Conservation (phyloP, 2,329 filamentous ascomycete species). For the Aspergillus transmontanensis region DNA sequence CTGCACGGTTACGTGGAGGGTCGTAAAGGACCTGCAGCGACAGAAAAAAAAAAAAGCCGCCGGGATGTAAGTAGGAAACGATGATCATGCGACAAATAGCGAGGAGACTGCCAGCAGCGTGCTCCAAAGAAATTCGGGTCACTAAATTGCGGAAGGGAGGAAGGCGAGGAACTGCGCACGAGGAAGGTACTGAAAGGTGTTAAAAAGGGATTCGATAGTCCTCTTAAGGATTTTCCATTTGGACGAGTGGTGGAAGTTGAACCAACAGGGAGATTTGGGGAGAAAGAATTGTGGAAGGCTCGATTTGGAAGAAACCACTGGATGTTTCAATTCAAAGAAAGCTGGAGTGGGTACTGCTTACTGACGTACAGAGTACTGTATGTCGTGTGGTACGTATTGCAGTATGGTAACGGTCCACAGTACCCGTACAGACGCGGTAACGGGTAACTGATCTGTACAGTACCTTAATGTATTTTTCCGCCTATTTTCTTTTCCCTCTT, state of each 20-base stretch:
- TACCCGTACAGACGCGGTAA: slow-evolving; percentile 12
- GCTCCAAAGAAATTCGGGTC: slow-evolving; percentile 8
- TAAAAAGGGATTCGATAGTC: slow-evolving; percentile 1
- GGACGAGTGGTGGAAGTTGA: slow-evolving; percentile 1
- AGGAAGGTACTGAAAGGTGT: background rate
- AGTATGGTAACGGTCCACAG: slow-evolving; percentile 12
- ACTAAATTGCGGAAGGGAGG: slow-evolving; percentile 15
- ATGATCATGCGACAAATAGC: slow-evolving; percentile 29
- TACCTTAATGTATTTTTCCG: background rate
- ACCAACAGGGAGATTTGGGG: slow-evolving; percentile 13
- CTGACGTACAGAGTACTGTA: slow-evolving; percentile 17
- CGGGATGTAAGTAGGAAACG: slow-evolving; percentile 27
- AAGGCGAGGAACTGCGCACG: background rate
- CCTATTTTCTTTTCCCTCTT: background rate
- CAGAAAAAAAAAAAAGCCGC: slow-evolving; percentile 18
- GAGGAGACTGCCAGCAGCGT: slow-evolving; percentile 18
- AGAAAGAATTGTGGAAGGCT: slow-evolving; percentile 27
- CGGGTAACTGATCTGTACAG: background rate
- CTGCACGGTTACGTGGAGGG: slow-evolving; percentile 41
- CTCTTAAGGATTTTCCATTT: slow-evolving; percentile 11
- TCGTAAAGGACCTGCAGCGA: slow-evolving; percentile 29
- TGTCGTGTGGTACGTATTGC: slow-evolving; percentile 11
- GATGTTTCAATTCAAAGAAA: slow-evolving; percentile 30
- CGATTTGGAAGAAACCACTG: slow-evolving; percentile 27
- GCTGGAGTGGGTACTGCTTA: slow-evolving; percentile 23